Conservation (phyloP, 2,329 filamentous ascomycete genomes). For the Coniella vitis region DNA sequence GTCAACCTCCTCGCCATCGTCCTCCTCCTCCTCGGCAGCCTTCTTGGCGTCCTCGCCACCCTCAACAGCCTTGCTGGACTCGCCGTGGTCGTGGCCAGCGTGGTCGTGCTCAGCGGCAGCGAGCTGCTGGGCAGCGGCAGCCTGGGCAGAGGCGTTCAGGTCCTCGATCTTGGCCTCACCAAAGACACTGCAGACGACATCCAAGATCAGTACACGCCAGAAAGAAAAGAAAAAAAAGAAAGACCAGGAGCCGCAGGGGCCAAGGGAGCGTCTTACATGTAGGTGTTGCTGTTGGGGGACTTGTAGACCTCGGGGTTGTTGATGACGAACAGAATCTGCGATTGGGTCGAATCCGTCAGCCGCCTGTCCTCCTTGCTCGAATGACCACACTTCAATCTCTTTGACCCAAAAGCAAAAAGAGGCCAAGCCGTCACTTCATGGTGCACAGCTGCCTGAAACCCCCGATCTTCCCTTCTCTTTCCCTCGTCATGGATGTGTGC, state of each 20-base stretch:
- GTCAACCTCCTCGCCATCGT: conserved; percentile 93
- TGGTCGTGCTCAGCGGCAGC: conserved; percentile 63
- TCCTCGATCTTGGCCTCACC: conserved; percentile 99
- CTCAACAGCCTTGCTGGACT: conserved; percentile 56
- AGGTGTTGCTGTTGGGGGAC: conserved; percentile 98
- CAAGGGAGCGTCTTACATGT: conserved; percentile 67
- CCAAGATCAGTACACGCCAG: conserved; percentile 14
- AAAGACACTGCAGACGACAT: conserved; percentile 71
- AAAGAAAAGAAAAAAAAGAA: not conserved
- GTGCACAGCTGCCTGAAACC: conserved; percentile 11
- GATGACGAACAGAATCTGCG: conserved; percentile 96
- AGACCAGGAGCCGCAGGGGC: not conserved
- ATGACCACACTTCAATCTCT: not conserved
- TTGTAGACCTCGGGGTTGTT: conserved; percentile 99
- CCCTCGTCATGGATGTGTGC: not conserved
- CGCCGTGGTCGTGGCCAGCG: conserved; percentile 66
- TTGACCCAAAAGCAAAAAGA: not conserved
- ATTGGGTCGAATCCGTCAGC: conserved; percentile 3
- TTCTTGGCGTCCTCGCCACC: conserved; percentile 48
- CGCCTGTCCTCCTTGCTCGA: not conserved
- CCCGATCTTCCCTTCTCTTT: not conserved
- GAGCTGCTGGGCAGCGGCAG: conserved; percentile 91
- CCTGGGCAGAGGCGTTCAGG: conserved; percentile 95
- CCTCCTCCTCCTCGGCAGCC: conserved; percentile 79
- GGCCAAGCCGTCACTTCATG: not conserved